A percentile compares a stretch with the other conserved stretches of the same genome.
Conservation (phyloP, 345 rosid species). For the Populus nigra region DNA sequence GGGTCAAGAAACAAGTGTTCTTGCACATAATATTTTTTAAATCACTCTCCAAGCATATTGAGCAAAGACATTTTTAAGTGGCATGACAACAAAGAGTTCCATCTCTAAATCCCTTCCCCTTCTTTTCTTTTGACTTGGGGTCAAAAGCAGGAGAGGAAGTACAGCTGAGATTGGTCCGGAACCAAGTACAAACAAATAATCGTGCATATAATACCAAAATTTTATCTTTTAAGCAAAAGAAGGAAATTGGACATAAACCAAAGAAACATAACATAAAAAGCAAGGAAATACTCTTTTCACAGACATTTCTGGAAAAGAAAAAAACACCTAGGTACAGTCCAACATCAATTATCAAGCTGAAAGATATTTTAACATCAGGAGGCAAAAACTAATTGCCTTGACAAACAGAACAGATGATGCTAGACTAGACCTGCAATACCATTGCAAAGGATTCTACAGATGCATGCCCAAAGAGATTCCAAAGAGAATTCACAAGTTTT, state of each 20-base stretch:
- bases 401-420: background rate
- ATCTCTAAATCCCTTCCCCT: background rate
- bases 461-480: background rate
- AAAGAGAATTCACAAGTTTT: background rate
- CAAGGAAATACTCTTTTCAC: too few relatives aligned
- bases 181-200: background rate
- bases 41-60: background rate
- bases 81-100: background rate
- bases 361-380: too few relatives aligned
- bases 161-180: too few relatives aligned
- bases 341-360: too few relatives aligned
- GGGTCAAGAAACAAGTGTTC: background rate
- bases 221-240: background rate
- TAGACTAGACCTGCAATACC: background rate
- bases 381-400: too few relatives aligned
- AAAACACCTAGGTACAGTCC: too few relatives aligned
- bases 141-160: too few relatives aligned
- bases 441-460: background rate
- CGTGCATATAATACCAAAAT: background rate
- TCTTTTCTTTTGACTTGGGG: too few relatives aligned
- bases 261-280: background rate
- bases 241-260: background rate
- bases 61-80: background rate
- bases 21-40: background rate
- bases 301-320: too few relatives aligned